These are phyloP conservation scores for Lepidium sativum DNA, from an alignment of 345 rosid genomes.

Conservation along the genomic window DNA sequence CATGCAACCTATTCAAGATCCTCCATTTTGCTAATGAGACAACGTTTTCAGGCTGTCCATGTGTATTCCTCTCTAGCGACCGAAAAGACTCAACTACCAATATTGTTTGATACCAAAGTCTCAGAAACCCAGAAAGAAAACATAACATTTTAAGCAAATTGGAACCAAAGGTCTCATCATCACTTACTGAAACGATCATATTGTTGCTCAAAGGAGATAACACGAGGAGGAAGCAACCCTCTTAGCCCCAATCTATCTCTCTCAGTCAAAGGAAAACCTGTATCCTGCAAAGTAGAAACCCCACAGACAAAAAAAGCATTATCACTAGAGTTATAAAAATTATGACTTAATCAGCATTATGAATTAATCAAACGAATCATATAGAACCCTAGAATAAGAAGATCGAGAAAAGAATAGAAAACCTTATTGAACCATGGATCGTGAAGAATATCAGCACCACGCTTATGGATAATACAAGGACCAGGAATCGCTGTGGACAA, in stretches of 20 bases:
- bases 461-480: slow-evolving; percentile 89
- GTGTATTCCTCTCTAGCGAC: slow-evolving; percentile 78
- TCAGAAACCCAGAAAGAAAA: slow-evolving; percentile 1
- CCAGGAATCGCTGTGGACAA: slow-evolving; percentile 78
- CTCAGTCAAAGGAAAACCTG: slow-evolving; percentile 91
- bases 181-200: slow-evolving; percentile 91
- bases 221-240: slow-evolving; percentile 96
- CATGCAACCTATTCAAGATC: slow-evolving; percentile 91
- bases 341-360: neutral
- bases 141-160: neutral
- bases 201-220: slow-evolving; percentile 83
- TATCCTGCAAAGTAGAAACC: slow-evolving; percentile 48
- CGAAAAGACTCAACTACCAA: slow-evolving; percentile 80
- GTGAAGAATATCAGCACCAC: slow-evolving; percentile 96
- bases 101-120: slow-evolving; percentile 1
- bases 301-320: neutral
- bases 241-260: slow-evolving; percentile 92
- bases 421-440: slow-evolving; percentile 99
- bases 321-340: neutral
- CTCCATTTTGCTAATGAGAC: slow-evolving; percentile 95
- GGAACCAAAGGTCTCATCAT: neutral
- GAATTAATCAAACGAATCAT: neutral
- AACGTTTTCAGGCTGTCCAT: slow-evolving; percentile 46
- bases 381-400: slow-evolving; percentile 1
- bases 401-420: neutral